phyloP scores from a whole-genome alignment of 2,329 filamentous ascomycete species.

The Arthrobotrys sinensis region DNA sequence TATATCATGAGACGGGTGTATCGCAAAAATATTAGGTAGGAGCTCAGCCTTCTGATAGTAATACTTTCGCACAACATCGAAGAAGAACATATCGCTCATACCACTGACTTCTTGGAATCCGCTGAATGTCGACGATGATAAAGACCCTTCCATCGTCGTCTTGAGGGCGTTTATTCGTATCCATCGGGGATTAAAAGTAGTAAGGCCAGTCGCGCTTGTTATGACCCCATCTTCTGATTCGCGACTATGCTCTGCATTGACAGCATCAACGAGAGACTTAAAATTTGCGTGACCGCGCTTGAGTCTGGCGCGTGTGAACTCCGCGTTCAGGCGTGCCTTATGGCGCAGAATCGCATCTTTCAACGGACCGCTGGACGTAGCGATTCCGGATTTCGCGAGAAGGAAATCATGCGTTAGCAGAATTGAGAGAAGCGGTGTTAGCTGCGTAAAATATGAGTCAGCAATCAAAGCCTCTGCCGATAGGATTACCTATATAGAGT shows the following conservation, averaged over 20 bases:
- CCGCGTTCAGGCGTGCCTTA: constrained; percentile 83
- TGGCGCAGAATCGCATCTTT: constrained; percentile 83
- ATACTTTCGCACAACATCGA: constrained; percentile 27
- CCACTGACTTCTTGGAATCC: constrained; percentile 73
- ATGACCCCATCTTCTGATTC: constrained; percentile 69
- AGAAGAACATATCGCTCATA: constrained; percentile 58
- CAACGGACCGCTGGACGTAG: constrained; percentile 81
- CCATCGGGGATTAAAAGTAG: constrained; percentile 83
- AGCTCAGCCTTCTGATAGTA: constrained; percentile 69
- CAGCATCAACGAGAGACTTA: constrained; percentile 72
- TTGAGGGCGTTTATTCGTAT: constrained; percentile 87
- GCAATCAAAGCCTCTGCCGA: neutral
- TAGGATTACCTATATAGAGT: neutral
- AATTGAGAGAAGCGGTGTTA: constrained; percentile 74
- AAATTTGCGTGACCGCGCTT: constrained; percentile 79
- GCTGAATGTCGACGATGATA: constrained; percentile 79
- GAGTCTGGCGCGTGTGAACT: constrained; percentile 85
- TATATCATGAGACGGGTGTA: constrained; percentile 80
- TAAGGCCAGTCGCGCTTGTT: constrained; percentile 69
- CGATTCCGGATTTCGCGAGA: constrained; percentile 84
- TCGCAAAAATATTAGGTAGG: constrained; percentile 85
- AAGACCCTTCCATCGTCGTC: constrained; percentile 78
- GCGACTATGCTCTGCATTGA: constrained; percentile 70
- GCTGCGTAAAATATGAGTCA: neutral
- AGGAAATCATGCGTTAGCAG: constrained; percentile 90